Base-by-base conservation (phyloP, 148 eudicot genomes). In the Agrostemma githago region DNA sequence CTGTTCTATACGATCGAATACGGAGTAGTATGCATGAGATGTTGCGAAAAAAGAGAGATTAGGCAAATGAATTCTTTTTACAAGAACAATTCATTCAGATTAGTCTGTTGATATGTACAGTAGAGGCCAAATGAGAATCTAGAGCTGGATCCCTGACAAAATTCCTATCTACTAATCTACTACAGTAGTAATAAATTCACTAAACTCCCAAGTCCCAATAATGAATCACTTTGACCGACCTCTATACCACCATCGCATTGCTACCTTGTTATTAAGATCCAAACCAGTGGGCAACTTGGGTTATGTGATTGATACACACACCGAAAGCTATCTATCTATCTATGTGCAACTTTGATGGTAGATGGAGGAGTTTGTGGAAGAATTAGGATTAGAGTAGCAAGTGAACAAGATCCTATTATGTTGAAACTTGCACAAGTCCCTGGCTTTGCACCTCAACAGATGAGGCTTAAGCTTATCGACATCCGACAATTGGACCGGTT, bases 401-500 rank as follows among this genome's bases (percentile, higher is more conserved):
- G 74, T 80, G 43, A 80, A 71, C 69, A 76, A 66, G 57, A 74
- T 66, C 58, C 76, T 66, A 44, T 80, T 66, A 44, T 80, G 73
- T 37, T 80, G 79, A 68, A 72, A 76, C 77, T 80, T 80, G 72
- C 79, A 80, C 4, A 76, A 68, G 62, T 76, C 79, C n/a, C 68
- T 80, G 2, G 58, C 70, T 80, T 80, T 80, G 4, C 76, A 58
- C 69, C 74, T 80, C 73, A 80, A 61, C 74, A 89, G 72, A 82
- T 80, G 83, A 12, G 93, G 89, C 76, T 74, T 87, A 8, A 89
- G 84, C 75, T 86, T 89, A 68, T 88, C 84, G 68, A 89, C 88
- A 80, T 89, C 89, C 12, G 86, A 85, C 26, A 78, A 76, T 73
- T 80, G 88, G n/a, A 89, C 88, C 61, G 94, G 94, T 75, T 89